phyloP scores from a whole-genome alignment of 352 stramenopile genomes.

The Globisporangium perplexum region DNA sequence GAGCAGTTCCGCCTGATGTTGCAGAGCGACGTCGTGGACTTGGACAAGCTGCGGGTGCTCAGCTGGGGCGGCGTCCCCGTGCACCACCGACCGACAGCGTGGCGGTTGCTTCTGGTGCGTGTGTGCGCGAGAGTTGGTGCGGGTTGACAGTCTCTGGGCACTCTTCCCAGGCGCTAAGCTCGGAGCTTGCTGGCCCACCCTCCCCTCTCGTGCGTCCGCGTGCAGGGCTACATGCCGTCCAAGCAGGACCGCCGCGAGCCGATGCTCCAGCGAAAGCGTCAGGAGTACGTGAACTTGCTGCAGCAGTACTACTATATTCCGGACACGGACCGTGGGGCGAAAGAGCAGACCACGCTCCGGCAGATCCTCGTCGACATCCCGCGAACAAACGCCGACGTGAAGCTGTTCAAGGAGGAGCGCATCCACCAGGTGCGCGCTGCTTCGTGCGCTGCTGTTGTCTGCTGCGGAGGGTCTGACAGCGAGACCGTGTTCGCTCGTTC shows the following conservation, averaged over 20 bases:
- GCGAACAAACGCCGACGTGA: slow-evolving; percentile 94
- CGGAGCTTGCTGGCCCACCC: background rate
- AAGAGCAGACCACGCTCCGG: slow-evolving; percentile 95
- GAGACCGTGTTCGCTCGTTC: background rate
- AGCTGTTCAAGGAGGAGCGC: slow-evolving; percentile 95
- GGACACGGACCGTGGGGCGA: slow-evolving; percentile 89
- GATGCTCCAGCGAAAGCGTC: slow-evolving; percentile 92
- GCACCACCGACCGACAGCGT: slow-evolving; percentile 85
- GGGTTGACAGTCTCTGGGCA: no score
- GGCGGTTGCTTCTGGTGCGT: slow-evolving; percentile 94
- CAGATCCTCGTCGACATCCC: slow-evolving; percentile 99
- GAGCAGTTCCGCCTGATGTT: slow-evolving; percentile 70
- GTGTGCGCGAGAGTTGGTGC: slow-evolving; percentile 1
- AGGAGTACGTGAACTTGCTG: slow-evolving; percentile 95
- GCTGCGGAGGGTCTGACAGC: no score
- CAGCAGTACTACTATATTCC: slow-evolving; percentile 97
- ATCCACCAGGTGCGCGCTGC: slow-evolving; percentile 67
- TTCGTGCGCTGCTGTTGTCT: background rate
- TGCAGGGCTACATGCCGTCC: slow-evolving; percentile 93
- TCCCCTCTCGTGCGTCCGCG: background rate
- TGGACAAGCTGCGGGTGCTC: slow-evolving; percentile 86
- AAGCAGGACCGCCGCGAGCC: slow-evolving; percentile 88
- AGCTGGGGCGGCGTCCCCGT: slow-evolving; percentile 91
- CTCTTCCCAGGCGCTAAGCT: no score
- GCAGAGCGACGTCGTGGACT: slow-evolving; percentile 76